phyloP scores from a whole-genome alignment of 1,139 yeast genomes.

The Yamadazyma sp. region DNA sequence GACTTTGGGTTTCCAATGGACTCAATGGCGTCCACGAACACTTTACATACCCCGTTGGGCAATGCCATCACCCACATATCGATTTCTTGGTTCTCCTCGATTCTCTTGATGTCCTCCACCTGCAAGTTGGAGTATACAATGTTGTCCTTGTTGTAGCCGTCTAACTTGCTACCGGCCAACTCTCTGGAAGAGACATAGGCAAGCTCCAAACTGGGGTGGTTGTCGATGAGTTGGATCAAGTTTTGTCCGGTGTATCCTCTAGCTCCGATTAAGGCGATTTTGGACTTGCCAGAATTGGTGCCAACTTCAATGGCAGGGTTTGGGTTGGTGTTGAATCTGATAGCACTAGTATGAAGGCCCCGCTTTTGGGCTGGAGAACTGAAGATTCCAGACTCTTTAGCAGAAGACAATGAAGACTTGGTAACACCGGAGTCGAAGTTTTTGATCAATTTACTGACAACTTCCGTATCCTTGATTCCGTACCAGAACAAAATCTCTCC shows the following conservation, averaged over 20 bases:
- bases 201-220: slow-evolving; percentile 83
- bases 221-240: slow-evolving; percentile 78
- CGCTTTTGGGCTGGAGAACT: slow-evolving; percentile 39
- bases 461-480: slow-evolving; percentile 67
- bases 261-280: slow-evolving; percentile 94
- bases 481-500: slow-evolving; percentile 95
- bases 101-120: slow-evolving; percentile 75
- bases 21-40: slow-evolving; percentile 93
- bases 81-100: slow-evolving; percentile 75
- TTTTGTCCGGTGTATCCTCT: slow-evolving; percentile 98
- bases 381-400: slow-evolving; percentile 43
- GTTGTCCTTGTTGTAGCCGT: slow-evolving; percentile 81
- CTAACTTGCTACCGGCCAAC: slow-evolving; percentile 79
- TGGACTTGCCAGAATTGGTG: slow-evolving; percentile 57
- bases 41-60: slow-evolving; percentile 97
- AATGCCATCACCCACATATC: slow-evolving; percentile 99
- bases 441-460: slow-evolving; percentile 62
- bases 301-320: slow-evolving; percentile 72
- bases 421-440: slow-evolving; percentile 53
- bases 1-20: slow-evolving; percentile 58
- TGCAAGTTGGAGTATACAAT: slow-evolving; percentile 83
- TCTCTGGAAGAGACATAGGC: slow-evolving; percentile 96
- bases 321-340: slow-evolving; percentile 49
- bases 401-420: slow-evolving; percentile 39
- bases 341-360: slow-evolving; percentile 32